These are phyloP conservation scores for Leccinum uliginosum DNA, from an alignment of 768 basidiomycete species.

Conservation along the genomic window DNA sequence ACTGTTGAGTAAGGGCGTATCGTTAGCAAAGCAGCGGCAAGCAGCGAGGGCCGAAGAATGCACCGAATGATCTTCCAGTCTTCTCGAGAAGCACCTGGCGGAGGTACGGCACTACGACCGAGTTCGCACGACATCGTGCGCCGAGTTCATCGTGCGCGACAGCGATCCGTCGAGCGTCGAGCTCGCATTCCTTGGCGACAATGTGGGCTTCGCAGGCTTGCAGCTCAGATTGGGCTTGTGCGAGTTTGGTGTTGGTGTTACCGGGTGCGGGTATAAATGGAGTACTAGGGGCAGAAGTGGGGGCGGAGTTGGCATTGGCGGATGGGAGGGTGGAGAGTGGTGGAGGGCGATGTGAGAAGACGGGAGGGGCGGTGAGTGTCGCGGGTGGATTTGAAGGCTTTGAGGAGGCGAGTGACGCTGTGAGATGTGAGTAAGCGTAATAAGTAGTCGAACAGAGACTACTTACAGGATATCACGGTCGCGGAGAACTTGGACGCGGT, in stretches of 20 bases:
- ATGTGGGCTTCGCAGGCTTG: conserved; percentile 80
- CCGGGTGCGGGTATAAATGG: background rate
- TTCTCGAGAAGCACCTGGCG: conserved; percentile 92
- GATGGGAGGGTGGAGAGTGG: conserved; percentile 40
- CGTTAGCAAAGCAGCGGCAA: background rate
- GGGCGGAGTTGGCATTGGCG: conserved; percentile 21
- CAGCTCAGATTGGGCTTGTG: conserved; percentile 68
- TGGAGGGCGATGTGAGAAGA: conserved; percentile 4
- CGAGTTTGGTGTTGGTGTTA: conserved; percentile 43
- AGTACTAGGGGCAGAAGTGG: background rate
- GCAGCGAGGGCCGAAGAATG: conserved; percentile 14
- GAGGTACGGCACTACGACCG: conserved; percentile 85
- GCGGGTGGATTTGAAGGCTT: conserved; percentile 58
- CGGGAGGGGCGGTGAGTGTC: conserved; percentile 34
- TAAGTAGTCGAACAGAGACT: too few species aligned
- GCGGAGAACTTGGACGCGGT: too few species aligned
- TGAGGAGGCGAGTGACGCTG: conserved; percentile 76
- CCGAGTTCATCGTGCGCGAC: conserved; percentile 62
- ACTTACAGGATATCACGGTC: too few species aligned
- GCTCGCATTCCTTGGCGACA: conserved; percentile 61
- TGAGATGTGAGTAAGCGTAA: background rate
- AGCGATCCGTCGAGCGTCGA: conserved; percentile 46
- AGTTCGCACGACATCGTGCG: conserved; percentile 64
- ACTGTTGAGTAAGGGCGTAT: conserved; percentile 33
- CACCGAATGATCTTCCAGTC: conserved; percentile 97